Evolutionary conservation across 352 stramenopile genomes (phyloP).

Genomic region (Phytopythium ostracodes): DNA sequence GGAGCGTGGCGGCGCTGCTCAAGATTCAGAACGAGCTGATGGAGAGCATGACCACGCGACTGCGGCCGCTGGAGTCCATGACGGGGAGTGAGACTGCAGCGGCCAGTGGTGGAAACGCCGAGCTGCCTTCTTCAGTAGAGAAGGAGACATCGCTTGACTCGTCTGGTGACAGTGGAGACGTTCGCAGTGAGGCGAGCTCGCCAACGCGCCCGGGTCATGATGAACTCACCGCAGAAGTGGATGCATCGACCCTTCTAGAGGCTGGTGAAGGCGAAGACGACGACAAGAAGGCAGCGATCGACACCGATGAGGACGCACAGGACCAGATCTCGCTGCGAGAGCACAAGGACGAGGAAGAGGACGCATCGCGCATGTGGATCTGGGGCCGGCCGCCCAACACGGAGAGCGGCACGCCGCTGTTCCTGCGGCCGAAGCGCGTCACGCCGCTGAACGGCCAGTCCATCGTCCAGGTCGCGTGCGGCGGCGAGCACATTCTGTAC

Average conservation of each 20-base stretch:
- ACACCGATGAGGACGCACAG: not conserved
- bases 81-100: not conserved
- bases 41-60: conserved; percentile 23
- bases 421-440: conserved; percentile 67
- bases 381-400: conserved; percentile 63
- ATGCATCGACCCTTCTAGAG: not conserved
- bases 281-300: not conserved
- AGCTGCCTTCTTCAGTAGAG: not conserved
- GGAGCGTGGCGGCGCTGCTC: conserved; percentile 46
- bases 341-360: conserved; percentile 17
- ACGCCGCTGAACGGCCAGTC: conserved; percentile 47
- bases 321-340: not conserved
- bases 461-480: conserved; percentile 72
- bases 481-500: conserved; percentile 73
- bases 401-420: conserved; percentile 41
- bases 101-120: not conserved
- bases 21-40: conserved; percentile 46
- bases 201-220: not conserved
- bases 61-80: conserved; percentile 27
- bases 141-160: not conserved
- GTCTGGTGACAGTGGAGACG: not conserved
- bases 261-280: not conserved
- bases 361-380: conserved; percentile 44
- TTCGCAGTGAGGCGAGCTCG: not conserved
- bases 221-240: not conserved